Conservation (phyloP, 2,329 filamentous ascomycete genomes). For the Neopestalotiopsis clavispora region DNA sequence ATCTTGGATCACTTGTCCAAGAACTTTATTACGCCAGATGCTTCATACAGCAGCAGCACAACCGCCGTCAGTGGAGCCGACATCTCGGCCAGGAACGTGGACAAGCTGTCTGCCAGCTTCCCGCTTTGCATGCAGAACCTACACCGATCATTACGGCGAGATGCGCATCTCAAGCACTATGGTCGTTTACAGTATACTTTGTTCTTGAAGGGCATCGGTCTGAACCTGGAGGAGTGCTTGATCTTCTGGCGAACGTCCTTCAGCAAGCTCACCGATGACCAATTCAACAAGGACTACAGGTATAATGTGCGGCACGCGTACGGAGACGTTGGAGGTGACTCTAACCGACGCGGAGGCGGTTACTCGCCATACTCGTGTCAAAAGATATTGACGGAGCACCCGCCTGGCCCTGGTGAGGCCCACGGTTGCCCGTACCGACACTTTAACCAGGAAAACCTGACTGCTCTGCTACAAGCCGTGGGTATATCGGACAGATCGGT, state of each 20-base stretch:
- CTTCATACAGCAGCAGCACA: constrained; percentile 73
- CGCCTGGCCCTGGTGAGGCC: constrained; percentile 83
- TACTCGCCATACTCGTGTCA: constrained; percentile 95
- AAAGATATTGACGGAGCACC: constrained; percentile 89
- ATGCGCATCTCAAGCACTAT: constrained; percentile 90
- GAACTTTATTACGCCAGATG: constrained; percentile 92
- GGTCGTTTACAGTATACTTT: constrained; percentile 93
- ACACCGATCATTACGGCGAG: constrained; percentile 83
- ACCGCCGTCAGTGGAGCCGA: constrained; percentile 70
- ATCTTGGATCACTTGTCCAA: constrained; percentile 82
- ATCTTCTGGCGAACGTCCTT: constrained; percentile 91
- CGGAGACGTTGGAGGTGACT: constrained; percentile 92
- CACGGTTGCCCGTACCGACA: constrained; percentile 98
- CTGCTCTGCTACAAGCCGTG: constrained; percentile 73
- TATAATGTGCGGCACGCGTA: constrained; percentile 97
- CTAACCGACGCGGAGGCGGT: constrained; percentile 82
- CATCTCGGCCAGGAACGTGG: constrained; percentile 80
- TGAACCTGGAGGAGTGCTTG: constrained; percentile 89
- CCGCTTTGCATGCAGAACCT: constrained; percentile 94
- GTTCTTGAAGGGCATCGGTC: constrained; percentile 93
- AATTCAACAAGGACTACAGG: constrained; percentile 95
- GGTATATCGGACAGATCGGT: constrained; percentile 81
- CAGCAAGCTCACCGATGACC: constrained; percentile 86
- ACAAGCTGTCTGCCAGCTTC: constrained; percentile 80
- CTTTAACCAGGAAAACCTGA: constrained; percentile 86